phyloP scores from a whole-genome alignment of 192 early-diverging fungal species.

The Pilobolus umbonatus region DNA sequence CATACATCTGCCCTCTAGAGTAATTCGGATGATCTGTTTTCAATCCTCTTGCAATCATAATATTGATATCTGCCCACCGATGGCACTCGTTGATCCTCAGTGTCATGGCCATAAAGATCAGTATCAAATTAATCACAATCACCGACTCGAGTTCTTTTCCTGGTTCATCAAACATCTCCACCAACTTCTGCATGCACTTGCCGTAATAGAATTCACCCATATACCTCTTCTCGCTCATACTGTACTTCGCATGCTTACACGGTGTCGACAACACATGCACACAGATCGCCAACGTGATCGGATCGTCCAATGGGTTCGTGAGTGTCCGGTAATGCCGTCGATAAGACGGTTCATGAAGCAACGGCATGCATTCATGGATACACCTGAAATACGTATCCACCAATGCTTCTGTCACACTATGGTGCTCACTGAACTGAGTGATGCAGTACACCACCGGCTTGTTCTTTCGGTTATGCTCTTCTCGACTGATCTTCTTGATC shows the following conservation, averaged over 20 bases:
- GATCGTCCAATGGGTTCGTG: conserved; percentile 2
- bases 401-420: neutral
- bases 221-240: neutral
- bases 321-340: conserved; percentile 2
- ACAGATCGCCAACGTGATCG: conserved; percentile 15
- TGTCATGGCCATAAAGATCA: neutral
- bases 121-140: neutral
- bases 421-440: too few species aligned
- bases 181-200: neutral
- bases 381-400: conserved; percentile 2
- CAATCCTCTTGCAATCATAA: neutral
- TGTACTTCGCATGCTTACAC: neutral
- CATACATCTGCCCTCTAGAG: neutral
- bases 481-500: neutral
- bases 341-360: conserved; percentile 13
- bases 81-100: neutral
- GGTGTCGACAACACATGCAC: neutral
- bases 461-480: neutral
- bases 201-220: conserved; percentile 11
- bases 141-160: conserved; percentile 2
- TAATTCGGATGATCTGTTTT: neutral
- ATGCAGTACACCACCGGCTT: too few species aligned
- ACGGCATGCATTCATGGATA: neutral
- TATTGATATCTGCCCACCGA: neutral
- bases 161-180: conserved; percentile 10